Conservation (phyloP, 306 rosid genomes). For the Vigna reflexopilosa region DNA sequence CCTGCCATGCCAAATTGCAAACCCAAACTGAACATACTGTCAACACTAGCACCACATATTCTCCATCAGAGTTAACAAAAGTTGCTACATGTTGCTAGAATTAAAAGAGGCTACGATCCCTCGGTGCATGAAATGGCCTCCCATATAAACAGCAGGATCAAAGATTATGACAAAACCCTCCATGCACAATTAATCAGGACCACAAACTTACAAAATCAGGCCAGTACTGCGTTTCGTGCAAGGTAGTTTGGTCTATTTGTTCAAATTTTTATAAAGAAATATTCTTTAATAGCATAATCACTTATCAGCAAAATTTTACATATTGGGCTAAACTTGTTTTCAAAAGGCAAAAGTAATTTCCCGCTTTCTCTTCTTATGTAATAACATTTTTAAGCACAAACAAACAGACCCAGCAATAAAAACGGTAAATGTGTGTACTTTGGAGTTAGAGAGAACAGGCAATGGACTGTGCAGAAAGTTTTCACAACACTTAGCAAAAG, state of each 20-base stretch:
- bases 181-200: not conserved
- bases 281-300: too few species aligned
- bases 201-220: not conserved
- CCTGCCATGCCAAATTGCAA: not conserved
- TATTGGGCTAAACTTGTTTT: too few species aligned
- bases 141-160: not conserved
- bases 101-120: not conserved
- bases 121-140: not conserved
- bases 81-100: not conserved
- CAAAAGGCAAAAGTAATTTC: too few species aligned
- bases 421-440: not conserved
- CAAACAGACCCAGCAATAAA: too few species aligned
- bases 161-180: slow-evolving; percentile 35
- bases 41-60: not conserved
- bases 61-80: not conserved
- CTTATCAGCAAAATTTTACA: too few species aligned
- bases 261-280: too few species aligned
- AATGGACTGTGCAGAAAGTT: not conserved
- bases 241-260: too few species aligned
- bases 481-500: not conserved
- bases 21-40: not conserved
- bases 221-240: not conserved
- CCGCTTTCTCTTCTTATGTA: too few species aligned
- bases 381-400: too few species aligned
- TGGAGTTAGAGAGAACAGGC: not conserved